Evolutionary conservation across 768 basidiomycete species (phyloP).

Genomic region (Pisolithus albus): DNA sequence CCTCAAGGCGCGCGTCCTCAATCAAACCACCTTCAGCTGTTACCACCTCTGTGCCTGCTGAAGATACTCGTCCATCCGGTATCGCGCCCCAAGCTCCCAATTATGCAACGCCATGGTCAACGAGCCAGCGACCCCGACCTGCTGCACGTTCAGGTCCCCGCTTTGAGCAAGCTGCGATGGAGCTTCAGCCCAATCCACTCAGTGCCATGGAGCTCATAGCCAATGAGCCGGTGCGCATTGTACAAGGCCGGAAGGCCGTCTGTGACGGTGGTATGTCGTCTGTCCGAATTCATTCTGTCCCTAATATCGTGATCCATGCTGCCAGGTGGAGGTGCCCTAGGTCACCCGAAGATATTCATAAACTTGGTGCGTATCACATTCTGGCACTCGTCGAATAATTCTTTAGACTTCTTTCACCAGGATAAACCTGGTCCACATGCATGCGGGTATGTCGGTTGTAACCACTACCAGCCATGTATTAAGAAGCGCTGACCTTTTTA

Average conservation of each 20-base stretch:
- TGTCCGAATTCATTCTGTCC: not conserved
- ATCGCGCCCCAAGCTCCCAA: constrained; percentile 75
- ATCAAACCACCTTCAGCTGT: constrained; percentile 9
- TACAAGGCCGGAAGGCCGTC: constrained; percentile 75
- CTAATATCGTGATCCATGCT: constrained; percentile 6
- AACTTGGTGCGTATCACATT: constrained; percentile 63
- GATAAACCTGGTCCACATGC: constrained; percentile 82
- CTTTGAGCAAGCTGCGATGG: constrained; percentile 88
- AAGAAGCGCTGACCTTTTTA: constrained; percentile 2
- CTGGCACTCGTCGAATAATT: no score
- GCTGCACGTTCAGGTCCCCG: constrained; percentile 57
- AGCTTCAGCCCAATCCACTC: constrained; percentile 80
- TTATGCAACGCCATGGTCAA: constrained; percentile 76
- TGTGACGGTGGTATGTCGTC: constrained; percentile 87
- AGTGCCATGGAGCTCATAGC: constrained; percentile 89
- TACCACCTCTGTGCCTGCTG: constrained; percentile 4
- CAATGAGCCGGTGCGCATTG: constrained; percentile 77
- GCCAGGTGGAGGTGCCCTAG: constrained; percentile 86
- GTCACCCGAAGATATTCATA: constrained; percentile 95
- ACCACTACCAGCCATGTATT: constrained; percentile 1
- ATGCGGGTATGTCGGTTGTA: constrained; percentile 68
- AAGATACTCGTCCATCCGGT: constrained; percentile 19
- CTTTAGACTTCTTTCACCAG: constrained; percentile 31
- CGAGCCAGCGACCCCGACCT: constrained; percentile 69
- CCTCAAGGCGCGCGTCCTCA: constrained; percentile 20